A percentile compares a stretch with the other conserved stretches of the same genome.
Conservation (phyloP, 257 asterid genomes). For the Solanum ossicruentum region DNA sequence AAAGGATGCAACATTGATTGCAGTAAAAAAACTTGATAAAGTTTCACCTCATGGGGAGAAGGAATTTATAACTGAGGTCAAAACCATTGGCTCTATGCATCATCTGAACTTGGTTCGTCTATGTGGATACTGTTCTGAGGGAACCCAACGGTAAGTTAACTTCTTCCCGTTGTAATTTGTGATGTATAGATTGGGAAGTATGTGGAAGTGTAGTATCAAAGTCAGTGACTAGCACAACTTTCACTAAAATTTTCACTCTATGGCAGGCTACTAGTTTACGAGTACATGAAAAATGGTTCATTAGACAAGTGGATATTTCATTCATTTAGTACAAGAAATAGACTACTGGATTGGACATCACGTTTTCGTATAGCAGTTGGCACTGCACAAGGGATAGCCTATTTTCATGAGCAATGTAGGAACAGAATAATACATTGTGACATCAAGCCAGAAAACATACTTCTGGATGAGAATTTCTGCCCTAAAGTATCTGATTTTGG, state of each 20-base stretch:
- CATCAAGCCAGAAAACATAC: conserved; percentile 80
- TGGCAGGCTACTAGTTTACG: conserved; percentile 78
- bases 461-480: conserved; percentile 56
- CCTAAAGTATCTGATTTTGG: conserved; percentile 92
- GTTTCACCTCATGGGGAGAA: conserved; percentile 75
- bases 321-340: conserved; percentile 22
- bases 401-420: conserved; percentile 84
- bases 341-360: conserved; percentile 60
- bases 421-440: conserved; percentile 77
- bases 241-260: not conserved
- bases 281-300: conserved; percentile 80
- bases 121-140: conserved; percentile 81
- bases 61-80: conserved; percentile 83
- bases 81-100: conserved; percentile 86
- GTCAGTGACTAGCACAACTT: not conserved
- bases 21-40: conserved; percentile 80
- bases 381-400: conserved; percentile 82
- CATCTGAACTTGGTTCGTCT: conserved; percentile 78
- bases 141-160: not conserved
- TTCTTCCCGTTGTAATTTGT: not conserved
- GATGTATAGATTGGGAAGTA: not conserved
- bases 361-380: conserved; percentile 64
- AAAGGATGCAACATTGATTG: conserved; percentile 55
- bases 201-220: not conserved
- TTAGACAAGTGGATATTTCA: conserved; percentile 83